These are phyloP conservation scores for Platismatia glauca DNA, from an alignment of 495 filamentous ascomycete species.

Conservation along the genomic window DNA sequence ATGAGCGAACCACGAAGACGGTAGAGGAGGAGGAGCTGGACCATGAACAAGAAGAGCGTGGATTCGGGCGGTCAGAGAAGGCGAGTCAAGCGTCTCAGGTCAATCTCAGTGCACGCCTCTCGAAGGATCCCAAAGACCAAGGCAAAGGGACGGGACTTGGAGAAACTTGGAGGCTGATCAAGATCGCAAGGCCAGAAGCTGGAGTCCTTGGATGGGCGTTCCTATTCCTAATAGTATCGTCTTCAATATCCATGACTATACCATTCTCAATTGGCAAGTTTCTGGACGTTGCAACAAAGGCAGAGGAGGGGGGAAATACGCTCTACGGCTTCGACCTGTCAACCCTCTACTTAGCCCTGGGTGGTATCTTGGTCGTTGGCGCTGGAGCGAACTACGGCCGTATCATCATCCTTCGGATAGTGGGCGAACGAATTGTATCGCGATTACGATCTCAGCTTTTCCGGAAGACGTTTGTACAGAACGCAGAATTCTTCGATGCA, in stretches of 20 bases:
- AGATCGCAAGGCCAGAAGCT: conserved; percentile 77
- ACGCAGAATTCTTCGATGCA: conserved; percentile 98
- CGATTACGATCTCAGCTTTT: conserved; percentile 83
- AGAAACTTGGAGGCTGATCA: conserved; percentile 81
- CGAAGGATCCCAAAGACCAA: conserved; percentile 61
- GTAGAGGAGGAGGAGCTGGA: conserved; percentile 30
- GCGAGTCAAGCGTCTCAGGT: conserved; percentile 81
- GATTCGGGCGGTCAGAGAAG: conserved; percentile 63
- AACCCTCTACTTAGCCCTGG: conserved; percentile 73
- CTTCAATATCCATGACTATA: conserved; percentile 84
- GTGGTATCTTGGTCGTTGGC: conserved; percentile 57
- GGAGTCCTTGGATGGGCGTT: conserved; percentile 74
- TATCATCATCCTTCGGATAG: conserved; percentile 87
- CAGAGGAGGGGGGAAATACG: conserved; percentile 25
- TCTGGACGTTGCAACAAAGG: conserved; percentile 71
- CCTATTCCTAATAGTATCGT: conserved; percentile 75
- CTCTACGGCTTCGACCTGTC: conserved; percentile 66
- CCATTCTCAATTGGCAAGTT: conserved; percentile 95
- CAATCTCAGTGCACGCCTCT: conserved; percentile 77
- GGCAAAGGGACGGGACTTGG: conserved; percentile 55
- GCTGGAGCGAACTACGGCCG: conserved; percentile 87
- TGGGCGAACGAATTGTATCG: conserved; percentile 89
- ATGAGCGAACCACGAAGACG: conserved; percentile 20
- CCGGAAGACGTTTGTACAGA: conserved; percentile 80
- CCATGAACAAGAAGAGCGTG: conserved; percentile 45